Conservation (phyloP, 345 rosid genomes). For the Lepidium aucheri region DNA sequence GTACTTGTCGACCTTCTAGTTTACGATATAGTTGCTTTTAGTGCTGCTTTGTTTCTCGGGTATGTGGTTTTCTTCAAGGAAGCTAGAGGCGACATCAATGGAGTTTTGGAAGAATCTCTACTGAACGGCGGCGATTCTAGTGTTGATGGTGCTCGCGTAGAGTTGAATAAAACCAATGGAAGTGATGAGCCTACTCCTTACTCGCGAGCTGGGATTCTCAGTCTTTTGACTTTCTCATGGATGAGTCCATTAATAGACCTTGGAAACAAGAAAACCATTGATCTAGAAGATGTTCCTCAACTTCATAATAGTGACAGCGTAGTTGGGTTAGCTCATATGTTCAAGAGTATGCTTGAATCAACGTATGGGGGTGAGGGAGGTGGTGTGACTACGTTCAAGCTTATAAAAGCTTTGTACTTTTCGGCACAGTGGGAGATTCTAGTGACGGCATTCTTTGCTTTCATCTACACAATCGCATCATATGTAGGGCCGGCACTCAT, state of each 20-base stretch:
- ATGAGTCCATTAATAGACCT: constrained; percentile 46
- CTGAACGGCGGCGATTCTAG: constrained; percentile 27
- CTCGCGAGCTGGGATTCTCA: constrained; percentile 37
- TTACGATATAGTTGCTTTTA: constrained; percentile 31
- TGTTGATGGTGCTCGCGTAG: not conserved
- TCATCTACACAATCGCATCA: constrained; percentile 34
- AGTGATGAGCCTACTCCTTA: constrained; percentile 39
- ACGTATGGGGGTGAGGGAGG: constrained; percentile 18
- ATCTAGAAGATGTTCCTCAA: constrained; percentile 62
- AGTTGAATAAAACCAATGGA: constrained; percentile 26
- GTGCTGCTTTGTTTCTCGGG: constrained; percentile 38
- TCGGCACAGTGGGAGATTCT: constrained; percentile 43
- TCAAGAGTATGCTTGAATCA: constrained; percentile 39
- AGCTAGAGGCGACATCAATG: constrained; percentile 20
- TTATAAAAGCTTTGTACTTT: constrained; percentile 38
- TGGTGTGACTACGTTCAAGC: constrained; percentile 39
- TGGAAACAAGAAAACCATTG: constrained; percentile 51
- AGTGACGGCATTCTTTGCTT: constrained; percentile 31
- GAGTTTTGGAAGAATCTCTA: constrained; percentile 40
- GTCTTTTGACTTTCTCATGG: constrained; percentile 58
- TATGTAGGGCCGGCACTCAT: constrained; percentile 64
- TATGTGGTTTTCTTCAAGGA: constrained; percentile 37
- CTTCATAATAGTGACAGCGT: constrained; percentile 45
- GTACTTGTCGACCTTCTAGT: constrained; percentile 30
- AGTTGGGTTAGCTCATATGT: constrained; percentile 28